These are phyloP conservation scores for Catharanthus roseus DNA, from an alignment of 257 asterid species.

Conservation along the genomic window DNA sequence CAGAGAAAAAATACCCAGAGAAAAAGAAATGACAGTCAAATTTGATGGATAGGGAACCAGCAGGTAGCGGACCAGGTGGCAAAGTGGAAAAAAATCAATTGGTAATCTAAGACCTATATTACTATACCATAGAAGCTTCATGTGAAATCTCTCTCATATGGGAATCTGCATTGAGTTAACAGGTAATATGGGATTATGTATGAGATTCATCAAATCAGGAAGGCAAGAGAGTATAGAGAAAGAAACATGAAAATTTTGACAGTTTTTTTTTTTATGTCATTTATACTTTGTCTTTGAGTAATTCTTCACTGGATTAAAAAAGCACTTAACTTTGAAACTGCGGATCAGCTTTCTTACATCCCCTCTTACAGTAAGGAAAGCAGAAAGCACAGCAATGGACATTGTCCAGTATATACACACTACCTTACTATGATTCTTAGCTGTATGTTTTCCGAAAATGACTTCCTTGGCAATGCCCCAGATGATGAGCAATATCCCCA, in stretches of 20 bases:
- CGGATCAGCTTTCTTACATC: slow-evolving; percentile 49
- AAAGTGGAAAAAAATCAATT: neutral
- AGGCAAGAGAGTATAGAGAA: neutral
- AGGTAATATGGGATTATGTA: neutral
- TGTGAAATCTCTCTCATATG: too few species aligned
- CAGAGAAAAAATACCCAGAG: too few species aligned
- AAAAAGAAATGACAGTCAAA: too few species aligned
- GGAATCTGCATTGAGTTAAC: neutral
- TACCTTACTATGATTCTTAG: slow-evolving; percentile 14
- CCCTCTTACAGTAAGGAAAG: slow-evolving; percentile 42
- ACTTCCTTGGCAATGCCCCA: slow-evolving; percentile 46
- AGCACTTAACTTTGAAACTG: slow-evolving; percentile 18
- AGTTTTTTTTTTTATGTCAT: slow-evolving; percentile 16
- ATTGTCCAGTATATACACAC: slow-evolving; percentile 33
- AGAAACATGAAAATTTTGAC: neutral
- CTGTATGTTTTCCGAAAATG: slow-evolving; percentile 18
- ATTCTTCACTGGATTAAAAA: slow-evolving; percentile 12
- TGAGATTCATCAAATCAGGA: neutral
- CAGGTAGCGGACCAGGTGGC: neutral
- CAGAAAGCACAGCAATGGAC: slow-evolving; percentile 40
- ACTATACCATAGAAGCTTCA: neutral
- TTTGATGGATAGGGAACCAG: too few species aligned
- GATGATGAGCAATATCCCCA: slow-evolving; percentile 40
- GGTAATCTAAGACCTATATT: too few species aligned
- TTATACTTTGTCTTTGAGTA: slow-evolving; percentile 26